phyloP scores from a whole-genome alignment of 192 early-diverging fungal species.

The Gryganskiella cystojenkinii region DNA sequence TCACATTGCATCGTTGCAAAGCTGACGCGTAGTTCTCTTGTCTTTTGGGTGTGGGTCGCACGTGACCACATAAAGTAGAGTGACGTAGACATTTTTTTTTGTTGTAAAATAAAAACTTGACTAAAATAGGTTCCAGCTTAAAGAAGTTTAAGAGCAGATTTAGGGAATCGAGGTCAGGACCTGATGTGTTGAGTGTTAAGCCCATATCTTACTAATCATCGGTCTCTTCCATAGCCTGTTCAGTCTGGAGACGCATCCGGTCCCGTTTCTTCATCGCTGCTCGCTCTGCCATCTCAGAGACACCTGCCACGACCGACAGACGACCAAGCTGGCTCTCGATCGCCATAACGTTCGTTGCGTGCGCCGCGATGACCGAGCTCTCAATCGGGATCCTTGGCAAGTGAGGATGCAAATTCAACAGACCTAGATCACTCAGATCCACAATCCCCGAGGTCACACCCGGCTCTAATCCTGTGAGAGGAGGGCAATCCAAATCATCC shows the following conservation, averaged over 20 bases:
- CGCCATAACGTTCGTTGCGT: not conserved
- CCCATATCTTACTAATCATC: not conserved
- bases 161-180: too few species aligned
- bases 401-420: not conserved
- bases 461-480: too few species aligned
- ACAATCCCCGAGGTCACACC: not conserved
- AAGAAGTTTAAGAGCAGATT: too few species aligned
- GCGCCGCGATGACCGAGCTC: not conserved
- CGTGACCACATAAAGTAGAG: too few species aligned
- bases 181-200: not conserved
- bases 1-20: too few species aligned
- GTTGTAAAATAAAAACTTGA: too few species aligned
- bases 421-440: not conserved
- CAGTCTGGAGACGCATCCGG: not conserved
- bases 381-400: not conserved
- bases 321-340: not conserved
- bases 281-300: conserved; percentile 1
- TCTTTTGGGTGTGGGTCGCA: too few species aligned
- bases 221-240: not conserved
- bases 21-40: too few species aligned
- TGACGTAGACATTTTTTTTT: too few species aligned
- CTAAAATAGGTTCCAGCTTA: too few species aligned
- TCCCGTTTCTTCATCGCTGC: not conserved
- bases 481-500: too few species aligned
- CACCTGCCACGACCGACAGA: not conserved